Percentiles rank a stretch among this genome's conserved stretches.
These are phyloP conservation scores for Nakaseomyces delphensis DNA, from an alignment of 1,139 yeast genomes.

Conservation along the genomic window DNA sequence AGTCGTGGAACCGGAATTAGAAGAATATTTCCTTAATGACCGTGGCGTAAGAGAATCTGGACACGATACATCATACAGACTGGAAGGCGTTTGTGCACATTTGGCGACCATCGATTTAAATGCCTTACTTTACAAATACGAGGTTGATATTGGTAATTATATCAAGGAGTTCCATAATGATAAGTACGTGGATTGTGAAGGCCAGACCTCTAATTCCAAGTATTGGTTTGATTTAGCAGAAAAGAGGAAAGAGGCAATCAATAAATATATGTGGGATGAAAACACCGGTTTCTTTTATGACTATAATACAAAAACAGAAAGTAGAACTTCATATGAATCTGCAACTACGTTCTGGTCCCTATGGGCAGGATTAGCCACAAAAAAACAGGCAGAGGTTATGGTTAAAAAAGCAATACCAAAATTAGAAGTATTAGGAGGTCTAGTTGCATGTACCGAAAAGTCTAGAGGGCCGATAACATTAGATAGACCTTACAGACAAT, in stretches of 20 bases:
- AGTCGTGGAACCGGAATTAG: conserved; percentile 68
- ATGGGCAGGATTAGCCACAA: conserved; percentile 72
- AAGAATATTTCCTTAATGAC: conserved; percentile 84
- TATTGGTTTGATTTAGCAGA: conserved; percentile 55
- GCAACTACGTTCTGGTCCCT: conserved; percentile 92
- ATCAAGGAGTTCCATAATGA: conserved; percentile 52
- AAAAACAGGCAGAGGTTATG: conserved; percentile 62
- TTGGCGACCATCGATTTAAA: conserved; percentile 89
- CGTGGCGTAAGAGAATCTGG: conserved; percentile 96
- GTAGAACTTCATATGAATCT: conserved; percentile 64
- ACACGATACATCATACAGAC: conserved; percentile 85
- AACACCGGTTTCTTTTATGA: conserved; percentile 73
- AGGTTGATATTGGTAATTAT: conserved; percentile 66
- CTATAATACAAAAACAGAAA: conserved; percentile 54
- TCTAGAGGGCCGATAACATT: conserved; percentile 68
- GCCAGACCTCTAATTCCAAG: conserved; percentile 41
- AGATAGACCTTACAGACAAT: conserved; percentile 77
- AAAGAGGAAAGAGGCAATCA: conserved; percentile 47
- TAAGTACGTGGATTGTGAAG: conserved; percentile 35
- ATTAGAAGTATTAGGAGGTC: conserved; percentile 82
- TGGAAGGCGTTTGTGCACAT: conserved; percentile 84
- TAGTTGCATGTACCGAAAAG: conserved; percentile 73
- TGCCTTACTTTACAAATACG: conserved; percentile 81
- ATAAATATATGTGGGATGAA: conserved; percentile 80
- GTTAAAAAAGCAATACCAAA: conserved; percentile 54